These are phyloP conservation scores for Chondrus crispus DNA, from an alignment of 23 red algal genomes.

Conservation along the genomic window DNA sequence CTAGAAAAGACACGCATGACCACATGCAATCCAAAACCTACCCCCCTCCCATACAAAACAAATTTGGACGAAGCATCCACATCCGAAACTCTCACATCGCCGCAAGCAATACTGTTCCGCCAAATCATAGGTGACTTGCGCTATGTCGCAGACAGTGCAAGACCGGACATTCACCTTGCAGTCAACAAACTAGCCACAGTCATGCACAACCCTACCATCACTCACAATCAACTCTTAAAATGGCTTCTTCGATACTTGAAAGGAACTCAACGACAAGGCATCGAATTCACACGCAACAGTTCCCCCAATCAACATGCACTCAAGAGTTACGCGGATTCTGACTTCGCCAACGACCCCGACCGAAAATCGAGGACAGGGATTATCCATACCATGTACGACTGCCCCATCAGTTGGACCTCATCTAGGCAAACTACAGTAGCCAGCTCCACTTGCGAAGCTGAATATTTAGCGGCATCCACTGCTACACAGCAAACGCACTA, in stretches of 20 bases:
- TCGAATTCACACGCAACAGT: not conserved
- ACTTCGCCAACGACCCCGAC: not conserved
- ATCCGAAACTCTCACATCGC: not conserved
- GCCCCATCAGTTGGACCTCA: not conserved
- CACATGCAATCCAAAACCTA: not conserved
- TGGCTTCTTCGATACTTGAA: not conserved
- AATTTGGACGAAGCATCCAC: not conserved
- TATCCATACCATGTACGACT: not conserved
- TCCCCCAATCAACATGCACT: too few relatives aligned
- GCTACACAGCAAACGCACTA: not conserved
- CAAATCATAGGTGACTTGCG: slow-evolving; percentile 24
- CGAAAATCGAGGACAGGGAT: not conserved
- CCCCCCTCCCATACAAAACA: not conserved
- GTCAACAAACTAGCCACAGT: not conserved
- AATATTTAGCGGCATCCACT: not conserved
- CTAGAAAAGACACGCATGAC: not conserved
- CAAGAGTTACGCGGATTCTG: not conserved
- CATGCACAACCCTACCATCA: not conserved
- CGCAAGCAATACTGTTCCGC: not conserved
- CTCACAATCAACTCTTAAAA: not conserved
- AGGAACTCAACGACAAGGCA: not conserved
- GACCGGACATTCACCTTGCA: not conserved
- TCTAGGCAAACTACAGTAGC: not conserved
- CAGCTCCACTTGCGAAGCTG: not conserved
- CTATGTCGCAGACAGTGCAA: not conserved